Evolutionary conservation across 495 filamentous ascomycete species (phyloP).

Genomic region (Penicillium nucicola): DNA sequence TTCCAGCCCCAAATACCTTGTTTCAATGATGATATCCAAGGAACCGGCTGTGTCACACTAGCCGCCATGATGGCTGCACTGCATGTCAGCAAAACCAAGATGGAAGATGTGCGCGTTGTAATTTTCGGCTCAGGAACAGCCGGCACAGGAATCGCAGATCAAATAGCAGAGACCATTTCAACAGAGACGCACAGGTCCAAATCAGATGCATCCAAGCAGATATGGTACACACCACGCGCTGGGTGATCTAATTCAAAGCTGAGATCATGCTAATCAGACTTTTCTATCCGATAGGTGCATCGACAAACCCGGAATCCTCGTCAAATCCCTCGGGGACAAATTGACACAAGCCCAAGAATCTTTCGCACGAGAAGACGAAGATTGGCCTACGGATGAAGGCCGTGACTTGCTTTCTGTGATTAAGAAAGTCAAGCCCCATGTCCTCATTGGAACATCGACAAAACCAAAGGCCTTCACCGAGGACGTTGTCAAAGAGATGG

Average conservation of each 20-base stretch:
- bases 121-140: constrained; percentile 84
- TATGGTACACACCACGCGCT: constrained; percentile 56
- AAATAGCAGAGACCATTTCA: constrained; percentile 74
- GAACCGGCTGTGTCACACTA: constrained; percentile 82
- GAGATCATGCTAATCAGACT: background rate
- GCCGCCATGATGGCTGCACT: constrained; percentile 75
- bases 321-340: constrained; percentile 56
- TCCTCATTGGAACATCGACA: constrained; percentile 82
- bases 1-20: constrained; percentile 71
- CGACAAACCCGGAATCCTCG: constrained; percentile 77
- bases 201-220: constrained; percentile 73
- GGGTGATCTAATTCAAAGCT: background rate
- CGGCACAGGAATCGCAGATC: constrained; percentile 82
- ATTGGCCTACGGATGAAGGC: constrained; percentile 58
- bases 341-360: constrained; percentile 62
- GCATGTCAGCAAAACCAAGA: constrained; percentile 62
- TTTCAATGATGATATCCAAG: constrained; percentile 92
- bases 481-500: constrained; percentile 73
- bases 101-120: constrained; percentile 66
- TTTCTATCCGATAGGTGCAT: constrained; percentile 57
- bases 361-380: constrained; percentile 62
- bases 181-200: constrained; percentile 63
- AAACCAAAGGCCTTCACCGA: constrained; percentile 76
- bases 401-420: constrained; percentile 64
- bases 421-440: constrained; percentile 71